Conservation (phyloP, 192 early-diverging fungal genomes). For the Coemansia sp. region DNA sequence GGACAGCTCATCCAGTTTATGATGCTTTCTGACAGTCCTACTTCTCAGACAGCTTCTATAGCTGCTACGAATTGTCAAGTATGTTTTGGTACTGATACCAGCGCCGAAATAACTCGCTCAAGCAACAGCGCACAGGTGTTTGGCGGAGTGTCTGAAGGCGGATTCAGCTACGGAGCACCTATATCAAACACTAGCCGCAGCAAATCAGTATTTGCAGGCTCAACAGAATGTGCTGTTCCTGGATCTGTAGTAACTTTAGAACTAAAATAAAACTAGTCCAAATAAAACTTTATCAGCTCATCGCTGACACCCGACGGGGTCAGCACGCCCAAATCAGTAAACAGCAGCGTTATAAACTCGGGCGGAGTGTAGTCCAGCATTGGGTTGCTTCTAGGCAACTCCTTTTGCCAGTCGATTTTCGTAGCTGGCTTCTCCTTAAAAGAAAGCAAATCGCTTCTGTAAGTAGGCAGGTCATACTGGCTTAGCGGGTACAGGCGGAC, state of each 20-base stretch:
- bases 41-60: no score
- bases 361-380: constrained; percentile 93
- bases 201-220: constrained; percentile 25
- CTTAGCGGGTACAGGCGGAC: constrained; percentile 91
- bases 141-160: constrained; percentile 33
- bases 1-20: constrained; percentile 41
- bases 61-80: not conserved
- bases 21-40: constrained; percentile 4
- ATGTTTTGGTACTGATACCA: not conserved
- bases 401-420: constrained; percentile 40
- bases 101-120: not conserved
- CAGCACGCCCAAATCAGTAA: constrained; percentile 88
- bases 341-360: constrained; percentile 81
- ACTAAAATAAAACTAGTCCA: constrained; percentile 44
- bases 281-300: constrained; percentile 80
- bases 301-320: constrained; percentile 87
- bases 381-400: constrained; percentile 59
- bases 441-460: constrained; percentile 64
- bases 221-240: constrained; percentile 39
- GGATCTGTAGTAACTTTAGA: constrained; percentile 9
- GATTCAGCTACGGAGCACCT: constrained; percentile 29
- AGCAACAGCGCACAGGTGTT: constrained; percentile 1
- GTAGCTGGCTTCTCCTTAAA: constrained; percentile 54
- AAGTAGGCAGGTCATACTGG: constrained; percentile 88
- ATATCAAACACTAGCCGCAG: not conserved